Conservation (phyloP, 2,329 filamentous ascomycete species). For the Aspergillus unguis region DNA sequence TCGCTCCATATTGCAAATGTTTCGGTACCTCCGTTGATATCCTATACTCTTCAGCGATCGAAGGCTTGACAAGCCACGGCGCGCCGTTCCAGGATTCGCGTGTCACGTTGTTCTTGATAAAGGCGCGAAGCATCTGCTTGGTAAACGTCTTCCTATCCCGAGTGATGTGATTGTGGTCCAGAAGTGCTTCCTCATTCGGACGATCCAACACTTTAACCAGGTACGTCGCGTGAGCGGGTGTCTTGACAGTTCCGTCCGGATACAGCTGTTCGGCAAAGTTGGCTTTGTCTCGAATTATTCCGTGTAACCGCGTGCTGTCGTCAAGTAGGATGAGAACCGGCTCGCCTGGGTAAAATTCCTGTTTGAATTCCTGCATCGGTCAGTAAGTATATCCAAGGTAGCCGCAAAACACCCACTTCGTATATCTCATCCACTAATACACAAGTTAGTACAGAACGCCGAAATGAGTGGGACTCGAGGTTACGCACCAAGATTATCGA, state of each 20-base stretch:
- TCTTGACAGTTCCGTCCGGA: slow-evolving; percentile 66
- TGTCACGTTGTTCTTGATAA: slow-evolving; percentile 91
- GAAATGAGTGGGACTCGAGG: background rate
- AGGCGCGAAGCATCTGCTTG: slow-evolving; percentile 87
- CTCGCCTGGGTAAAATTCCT: slow-evolving; percentile 88
- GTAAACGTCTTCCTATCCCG: slow-evolving; percentile 91
- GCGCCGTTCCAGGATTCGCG: slow-evolving; percentile 93
- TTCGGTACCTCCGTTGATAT: slow-evolving; percentile 84
- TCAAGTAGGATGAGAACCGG: slow-evolving; percentile 69
- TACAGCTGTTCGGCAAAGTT: slow-evolving; percentile 60
- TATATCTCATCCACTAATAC: slow-evolving; percentile 48
- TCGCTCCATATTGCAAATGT: slow-evolving; percentile 77
- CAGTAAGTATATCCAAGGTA: slow-evolving; percentile 12
- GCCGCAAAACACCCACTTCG: slow-evolving; percentile 37
- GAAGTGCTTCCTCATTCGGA: slow-evolving; percentile 68
- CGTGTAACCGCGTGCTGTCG: slow-evolving; percentile 67
- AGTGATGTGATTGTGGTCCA: slow-evolving; percentile 76
- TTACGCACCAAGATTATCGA: slow-evolving; percentile 70
- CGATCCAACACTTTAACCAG: slow-evolving; percentile 70
- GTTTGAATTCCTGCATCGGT: slow-evolving; percentile 64
- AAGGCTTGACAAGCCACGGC: slow-evolving; percentile 88
- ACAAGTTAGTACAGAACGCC: slow-evolving; percentile 22
- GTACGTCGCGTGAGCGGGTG: slow-evolving; percentile 70
- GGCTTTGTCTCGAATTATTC: slow-evolving; percentile 79
- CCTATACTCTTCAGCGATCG: slow-evolving; percentile 77